Conservation (phyloP, 768 basidiomycete genomes). For the Pisolithus microcarpus region DNA sequence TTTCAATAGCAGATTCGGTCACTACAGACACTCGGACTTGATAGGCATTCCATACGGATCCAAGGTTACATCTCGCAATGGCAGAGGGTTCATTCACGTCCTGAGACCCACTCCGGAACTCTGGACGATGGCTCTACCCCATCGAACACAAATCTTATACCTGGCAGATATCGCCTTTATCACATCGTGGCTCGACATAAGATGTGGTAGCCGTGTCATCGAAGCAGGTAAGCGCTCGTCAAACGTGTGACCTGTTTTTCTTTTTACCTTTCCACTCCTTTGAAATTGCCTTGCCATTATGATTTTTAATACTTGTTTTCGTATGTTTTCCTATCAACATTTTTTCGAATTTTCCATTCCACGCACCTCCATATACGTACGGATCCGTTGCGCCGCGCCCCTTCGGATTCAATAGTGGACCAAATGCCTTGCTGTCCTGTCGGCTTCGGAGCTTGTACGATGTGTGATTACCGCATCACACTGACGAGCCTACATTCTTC, state of each 20-base stretch:
- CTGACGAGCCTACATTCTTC: neutral
- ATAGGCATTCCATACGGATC: constrained; percentile 88
- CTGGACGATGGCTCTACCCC: constrained; percentile 94
- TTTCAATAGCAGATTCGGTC: constrained; percentile 83
- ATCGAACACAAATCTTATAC: constrained; percentile 97
- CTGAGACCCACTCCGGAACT: constrained; percentile 94
- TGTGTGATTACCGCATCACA: no score
- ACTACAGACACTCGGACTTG: constrained; percentile 81
- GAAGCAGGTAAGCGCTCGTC: constrained; percentile 66
- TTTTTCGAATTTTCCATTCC: neutral
- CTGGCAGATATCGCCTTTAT: constrained; percentile 95
- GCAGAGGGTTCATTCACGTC: constrained; percentile 83
- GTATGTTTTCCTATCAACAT: neutral
- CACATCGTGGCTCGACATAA: constrained; percentile 72
- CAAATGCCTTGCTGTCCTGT: no score
- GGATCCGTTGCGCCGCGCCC: no score
- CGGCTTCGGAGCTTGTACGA: no score
- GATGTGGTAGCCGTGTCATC: constrained; percentile 73
- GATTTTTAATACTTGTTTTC: neutral
- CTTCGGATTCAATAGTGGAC: no score
- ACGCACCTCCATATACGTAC: neutral
- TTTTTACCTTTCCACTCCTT: neutral
- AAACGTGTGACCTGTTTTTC: neutral
- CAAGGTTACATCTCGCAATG: constrained; percentile 71
- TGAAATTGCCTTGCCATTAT: neutral